Evolutionary conservation across 352 stramenopile genomes (phyloP), one percentile per base, ranked within the genome.

Genomic region (Phytophthora meadii): DNA sequence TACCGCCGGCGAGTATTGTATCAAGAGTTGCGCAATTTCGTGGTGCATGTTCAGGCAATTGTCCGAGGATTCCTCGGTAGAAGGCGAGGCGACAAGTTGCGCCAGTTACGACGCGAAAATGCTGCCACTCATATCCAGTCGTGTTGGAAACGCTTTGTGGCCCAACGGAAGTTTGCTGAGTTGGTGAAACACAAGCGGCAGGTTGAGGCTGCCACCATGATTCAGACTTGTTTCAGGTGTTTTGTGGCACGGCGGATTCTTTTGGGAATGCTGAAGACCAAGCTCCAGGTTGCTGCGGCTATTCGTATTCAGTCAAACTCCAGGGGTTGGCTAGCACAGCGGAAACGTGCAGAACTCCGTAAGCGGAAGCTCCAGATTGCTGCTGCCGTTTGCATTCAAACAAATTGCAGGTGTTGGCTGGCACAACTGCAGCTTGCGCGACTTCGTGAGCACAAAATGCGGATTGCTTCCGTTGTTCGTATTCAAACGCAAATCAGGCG

Each of bases 31-130:
- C 61, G 73, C 36, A 54, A 36, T 5, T 77, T 77, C 27, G 70
- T 72, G 4, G 30, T 77, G 3, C 70, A 70, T 11, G 61, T 85
- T 4, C 77, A 88, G 30, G 61, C 72, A 17, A 79, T 87, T 58
- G 69, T 75, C n/a, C 68, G 80, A 39, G 66, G 77, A 7, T 88
- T 78, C 49, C 59, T 88, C 4, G 74, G 58, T 40, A 61, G 67
- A 17, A 79, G 65, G 54, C 65, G 63, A 44, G 64, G 81, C 28
- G 50, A 62, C 11, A 70, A 72, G 42, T 44, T 84, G 22, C 74
- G 65, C 11, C 61, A 65, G 25, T 39, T 64, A 10, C 70, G 73
- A 28, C 65, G 73, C 32, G 67, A 79, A 52, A 59, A 50, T 19
- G 70, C 75, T 45, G 79, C 65, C 4, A 74, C 27, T 48, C 39